Conservation (phyloP, 495 filamentous ascomycete species). For the Xylaria grammica region DNA sequence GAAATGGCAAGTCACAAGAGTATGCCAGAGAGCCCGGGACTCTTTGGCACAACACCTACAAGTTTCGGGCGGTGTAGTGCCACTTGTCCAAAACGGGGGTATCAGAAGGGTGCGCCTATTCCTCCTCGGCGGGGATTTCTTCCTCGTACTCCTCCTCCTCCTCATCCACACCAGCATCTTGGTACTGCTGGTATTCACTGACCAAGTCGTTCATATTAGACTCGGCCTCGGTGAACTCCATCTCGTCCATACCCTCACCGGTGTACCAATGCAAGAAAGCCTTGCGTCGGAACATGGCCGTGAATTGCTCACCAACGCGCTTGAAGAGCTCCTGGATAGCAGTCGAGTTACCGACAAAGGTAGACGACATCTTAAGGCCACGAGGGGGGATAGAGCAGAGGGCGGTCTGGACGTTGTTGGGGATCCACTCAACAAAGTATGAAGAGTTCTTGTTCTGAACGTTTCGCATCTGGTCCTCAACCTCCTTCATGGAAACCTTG, state of each 20-base stretch:
- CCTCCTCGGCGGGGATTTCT: conserved; percentile 48
- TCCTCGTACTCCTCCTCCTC: conserved; percentile 71
- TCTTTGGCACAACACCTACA: not conserved
- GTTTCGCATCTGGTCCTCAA: conserved; percentile 99
- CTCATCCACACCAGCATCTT: conserved; percentile 88
- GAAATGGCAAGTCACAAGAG: conserved; percentile 27
- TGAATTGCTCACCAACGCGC: conserved; percentile 99
- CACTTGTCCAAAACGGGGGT: conserved; percentile 29
- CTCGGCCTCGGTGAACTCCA: conserved; percentile 99
- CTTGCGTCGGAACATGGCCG: conserved; percentile 99
- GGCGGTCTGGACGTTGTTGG: conserved; percentile 99
- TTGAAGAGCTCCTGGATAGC: conserved; percentile 99
- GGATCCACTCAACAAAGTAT: conserved; percentile 99
- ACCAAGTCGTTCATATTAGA: conserved; percentile 99
- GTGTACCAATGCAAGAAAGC: conserved; percentile 99
- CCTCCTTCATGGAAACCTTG: conserved; percentile 99
- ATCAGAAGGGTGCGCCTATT: conserved; percentile 33
- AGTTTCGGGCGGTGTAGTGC: not conserved
- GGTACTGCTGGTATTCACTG: conserved; percentile 99
- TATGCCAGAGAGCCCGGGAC: conserved; percentile 14
- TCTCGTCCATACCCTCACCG: conserved; percentile 99
- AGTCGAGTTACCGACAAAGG: conserved; percentile 99
- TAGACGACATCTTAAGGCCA: conserved; percentile 98
- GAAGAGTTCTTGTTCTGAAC: conserved; percentile 99
- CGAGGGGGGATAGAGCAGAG: conserved; percentile 99